Base-by-base conservation (phyloP, 805 yeast genomes). In the Starmerella geochares region DNA sequence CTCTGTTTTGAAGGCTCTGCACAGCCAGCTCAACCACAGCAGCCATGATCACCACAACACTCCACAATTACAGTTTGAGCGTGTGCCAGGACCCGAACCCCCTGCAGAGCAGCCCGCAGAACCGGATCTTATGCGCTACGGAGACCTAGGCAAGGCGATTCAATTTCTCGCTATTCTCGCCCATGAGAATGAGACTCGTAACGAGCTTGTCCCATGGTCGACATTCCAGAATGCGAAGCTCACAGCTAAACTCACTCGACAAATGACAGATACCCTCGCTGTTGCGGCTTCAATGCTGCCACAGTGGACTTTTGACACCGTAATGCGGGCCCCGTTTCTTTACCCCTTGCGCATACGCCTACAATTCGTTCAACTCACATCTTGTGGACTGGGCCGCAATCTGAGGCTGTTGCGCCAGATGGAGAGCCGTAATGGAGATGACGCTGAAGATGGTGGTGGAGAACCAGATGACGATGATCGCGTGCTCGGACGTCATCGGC, bases 231-330 rank as follows among this genome's bases (percentile, higher is more conserved):
- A 47, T 16, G 78, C 86, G 66, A 87, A 87, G 60, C 64, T 90
- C 17, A 81, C 94, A 6, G 94, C 94, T 0, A 90, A 88, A 63
- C 68, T 92, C 48, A 82, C 83, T 50, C 71, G 94, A 44, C 96
- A 88, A 65, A 65, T 90, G 38, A 96, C 88, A 58, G 96, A 90
- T 55, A 92, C 95, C 0, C 68, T 88, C 48, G 73, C 87, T 16
- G 90, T 90, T 24, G 90, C 94, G 0, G 79, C 94, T 62, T 92
- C 90, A 0, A 76, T 84, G 2, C 63, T 90, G 36, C 97, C 97
- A 0, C 76, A 76, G 7, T 90, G 97, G 97, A 75, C 82, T 19
- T 75, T 83, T 31, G 74, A 76, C 51, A 67, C 86, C n/a, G 79
- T 94, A 0, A 73, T 81, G 48, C 73, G 77, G 17, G 86, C 74